Percentiles rank a stretch among this genome's conserved stretches.
Evolutionary conservation across 1,284 basidiomycete species (phyloP).

Genomic region (Fistulinella cinereoalba): DNA sequence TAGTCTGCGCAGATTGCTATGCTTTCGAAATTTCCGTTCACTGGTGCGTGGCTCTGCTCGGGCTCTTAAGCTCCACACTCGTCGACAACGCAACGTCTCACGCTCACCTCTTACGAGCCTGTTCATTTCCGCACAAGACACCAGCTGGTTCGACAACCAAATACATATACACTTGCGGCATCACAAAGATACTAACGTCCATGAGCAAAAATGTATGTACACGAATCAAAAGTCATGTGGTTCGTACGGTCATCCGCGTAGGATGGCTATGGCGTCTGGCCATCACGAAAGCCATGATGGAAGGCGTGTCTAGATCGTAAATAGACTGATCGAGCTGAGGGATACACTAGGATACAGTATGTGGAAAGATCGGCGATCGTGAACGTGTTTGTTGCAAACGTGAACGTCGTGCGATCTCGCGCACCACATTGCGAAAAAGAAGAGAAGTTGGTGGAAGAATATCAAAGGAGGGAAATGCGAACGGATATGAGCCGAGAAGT

Average conservation of each 20-base stretch:
- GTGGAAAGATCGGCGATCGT: constrained; percentile 1
- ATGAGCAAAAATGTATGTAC: constrained; percentile 6
- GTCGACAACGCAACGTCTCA: no score
- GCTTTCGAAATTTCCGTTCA: background rate
- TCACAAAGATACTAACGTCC: background rate
- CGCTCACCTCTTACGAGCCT: background rate
- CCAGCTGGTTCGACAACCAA: no score
- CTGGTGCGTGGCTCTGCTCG: no score
- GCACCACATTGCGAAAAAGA: constrained; percentile 4
- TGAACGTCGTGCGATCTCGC: constrained; percentile 1
- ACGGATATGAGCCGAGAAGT: background rate
- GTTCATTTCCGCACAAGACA: background rate
- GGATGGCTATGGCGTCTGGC: no score
- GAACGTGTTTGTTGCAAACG: constrained; percentile 13
- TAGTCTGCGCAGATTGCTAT: no score
- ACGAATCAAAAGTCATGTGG: constrained; percentile 6
- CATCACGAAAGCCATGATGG: constrained; percentile 3
- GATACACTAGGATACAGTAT: constrained; percentile 2
- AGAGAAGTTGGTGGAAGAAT: no score
- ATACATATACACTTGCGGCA: background rate
- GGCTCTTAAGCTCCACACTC: no score
- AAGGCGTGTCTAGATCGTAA: constrained; percentile 1
- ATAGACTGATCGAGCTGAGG: background rate
- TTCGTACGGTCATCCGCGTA: no score
- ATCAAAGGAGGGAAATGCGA: background rate